Evolutionary conservation across 2,329 filamentous ascomycete genomes (phyloP), one percentile per base, ranked within the genome.

Genomic region (Zasmidium citrigriseum): DNA sequence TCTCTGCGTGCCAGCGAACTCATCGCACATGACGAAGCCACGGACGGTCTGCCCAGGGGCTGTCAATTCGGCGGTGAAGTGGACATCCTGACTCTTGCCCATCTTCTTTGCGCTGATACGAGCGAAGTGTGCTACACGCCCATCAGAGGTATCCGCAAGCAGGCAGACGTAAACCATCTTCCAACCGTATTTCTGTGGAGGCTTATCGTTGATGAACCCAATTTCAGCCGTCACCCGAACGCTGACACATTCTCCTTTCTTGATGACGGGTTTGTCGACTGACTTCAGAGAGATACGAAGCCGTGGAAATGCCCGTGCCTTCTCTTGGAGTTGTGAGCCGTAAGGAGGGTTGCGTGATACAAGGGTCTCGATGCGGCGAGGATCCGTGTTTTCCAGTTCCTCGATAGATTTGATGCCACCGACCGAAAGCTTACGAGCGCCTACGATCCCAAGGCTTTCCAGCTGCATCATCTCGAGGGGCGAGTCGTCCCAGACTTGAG

Each of bases 401-500:
- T 88, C 83, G 4, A 98, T 85, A 4, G 80, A 89, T 24, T 78
- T 85, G 54, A 98, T 83, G 0, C 87, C 86, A n/a, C 86, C 86
- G 41, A 83, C 81, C 2, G 86, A 83, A 46, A 98, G 81, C 71
- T 89, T 95, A 38, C 88, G 83, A 63, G 90, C 86, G n/a, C 85
- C 83, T 1, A 87, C 90, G 3, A 86, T 79, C 0, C 95, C 95
- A 60, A 98, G 84, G 2, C 86, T 84, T 0, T 90, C 86, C 1
- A 99, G 82, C 72, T 98, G 93, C 60, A 89, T 89, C 68, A 99
- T 83, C 65, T 97, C 90, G 21, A 89, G 80, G 0, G 90, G 85
- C 1, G 87, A 89, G 29, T 89, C 86, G 68, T 99, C 95, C 95
- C 93, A 96, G 1, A 82, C 82, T 59, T 83, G 84, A 1, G 92